Conservation (phyloP, 2,329 filamentous ascomycete species). For the Colletotrichum karsti region DNA sequence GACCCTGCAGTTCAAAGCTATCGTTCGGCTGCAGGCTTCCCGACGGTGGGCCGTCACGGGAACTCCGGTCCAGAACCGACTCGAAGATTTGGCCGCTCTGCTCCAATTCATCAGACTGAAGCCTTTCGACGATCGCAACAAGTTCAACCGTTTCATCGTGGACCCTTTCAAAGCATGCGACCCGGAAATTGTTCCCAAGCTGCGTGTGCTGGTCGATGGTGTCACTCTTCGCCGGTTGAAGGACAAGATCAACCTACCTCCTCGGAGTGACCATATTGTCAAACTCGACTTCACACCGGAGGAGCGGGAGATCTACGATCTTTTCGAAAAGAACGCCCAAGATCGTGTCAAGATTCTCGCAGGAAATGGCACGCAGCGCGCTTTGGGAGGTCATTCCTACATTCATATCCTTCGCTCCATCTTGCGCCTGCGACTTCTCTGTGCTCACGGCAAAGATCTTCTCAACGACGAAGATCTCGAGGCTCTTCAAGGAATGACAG, state of each 20-base stretch:
- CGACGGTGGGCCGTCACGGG: constrained; percentile 97
- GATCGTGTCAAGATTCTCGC: constrained; percentile 81
- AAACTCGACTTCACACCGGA: constrained; percentile 78
- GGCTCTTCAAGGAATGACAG: constrained; percentile 81
- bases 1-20: constrained; percentile 84
- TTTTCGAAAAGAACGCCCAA: constrained; percentile 83
- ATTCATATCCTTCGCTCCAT: constrained; percentile 94
- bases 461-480: constrained; percentile 85
- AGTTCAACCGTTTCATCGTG: constrained; percentile 83
- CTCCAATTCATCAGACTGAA: constrained; percentile 85
- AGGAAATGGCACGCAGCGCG: constrained; percentile 61
- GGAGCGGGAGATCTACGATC: constrained; percentile 82
- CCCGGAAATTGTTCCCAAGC: constrained; percentile 81
- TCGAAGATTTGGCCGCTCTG: constrained; percentile 88
- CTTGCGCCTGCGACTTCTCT: constrained; percentile 86
- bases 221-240: constrained; percentile 92
- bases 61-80: constrained; percentile 91
- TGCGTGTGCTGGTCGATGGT: constrained; percentile 91
- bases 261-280: constrained; percentile 76
- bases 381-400: constrained; percentile 85
- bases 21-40: constrained; percentile 80
- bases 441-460: constrained; percentile 92
- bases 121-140: constrained; percentile 82
- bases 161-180: constrained; percentile 89
- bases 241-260: constrained; percentile 86